phyloP scores from a whole-genome alignment of 2,329 filamentous ascomycete species.

The Hypoxylon sp. region DNA sequence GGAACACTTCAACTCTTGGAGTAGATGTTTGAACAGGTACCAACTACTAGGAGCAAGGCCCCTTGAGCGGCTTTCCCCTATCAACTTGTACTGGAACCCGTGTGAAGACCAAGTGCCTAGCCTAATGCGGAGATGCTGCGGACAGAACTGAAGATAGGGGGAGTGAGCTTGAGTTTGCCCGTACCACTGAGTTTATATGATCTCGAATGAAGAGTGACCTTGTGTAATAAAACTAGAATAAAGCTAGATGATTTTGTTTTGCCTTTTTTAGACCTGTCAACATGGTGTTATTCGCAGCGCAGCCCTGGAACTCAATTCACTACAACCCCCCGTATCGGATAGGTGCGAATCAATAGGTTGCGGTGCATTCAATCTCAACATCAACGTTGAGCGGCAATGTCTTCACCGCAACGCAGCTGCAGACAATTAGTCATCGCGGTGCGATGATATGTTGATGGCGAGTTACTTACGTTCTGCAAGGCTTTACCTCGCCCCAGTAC shows the following conservation, averaged over 20 bases:
- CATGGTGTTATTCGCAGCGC: background rate
- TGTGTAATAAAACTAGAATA: conserved; percentile 8
- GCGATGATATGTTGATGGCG: background rate
- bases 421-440: conserved; percentile 5
- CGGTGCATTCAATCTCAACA: conserved; percentile 49
- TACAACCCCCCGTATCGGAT: background rate
- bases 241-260: background rate
- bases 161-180: background rate
- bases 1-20: background rate
- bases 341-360: conserved; percentile 43
- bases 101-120: background rate
- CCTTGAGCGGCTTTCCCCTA: background rate
- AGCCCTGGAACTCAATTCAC: background rate
- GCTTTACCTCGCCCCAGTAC: conserved; percentile 72
- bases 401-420: conserved; percentile 47
- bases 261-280: background rate
- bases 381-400: conserved; percentile 46
- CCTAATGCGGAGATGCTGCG: background rate
- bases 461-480: conserved; percentile 59
- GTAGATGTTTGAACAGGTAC: background rate
- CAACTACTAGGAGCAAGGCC: background rate
- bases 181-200: background rate
- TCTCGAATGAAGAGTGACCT: background rate
- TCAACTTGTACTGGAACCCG: background rate
- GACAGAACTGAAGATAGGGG: background rate